Evolutionary conservation across 2,329 filamentous ascomycete species (phyloP), one percentile per base, ranked within the genome.

Genomic region (Cyphellophora attinorum): DNA sequence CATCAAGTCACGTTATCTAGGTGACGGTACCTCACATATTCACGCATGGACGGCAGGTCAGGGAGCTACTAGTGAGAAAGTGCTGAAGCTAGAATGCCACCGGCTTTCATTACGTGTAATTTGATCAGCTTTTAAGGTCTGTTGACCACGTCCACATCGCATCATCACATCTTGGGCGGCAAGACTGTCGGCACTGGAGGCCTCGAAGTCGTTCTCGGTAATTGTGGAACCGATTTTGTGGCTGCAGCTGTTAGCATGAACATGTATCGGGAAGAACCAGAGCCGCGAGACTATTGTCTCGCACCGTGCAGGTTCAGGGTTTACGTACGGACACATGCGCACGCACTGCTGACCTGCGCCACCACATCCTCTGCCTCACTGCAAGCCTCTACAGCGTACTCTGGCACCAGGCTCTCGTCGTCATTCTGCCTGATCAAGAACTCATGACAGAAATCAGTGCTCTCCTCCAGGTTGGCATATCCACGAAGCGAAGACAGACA

Each of bases 291-390:
- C n/a, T n/a, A n/a, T n/a, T n/a, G n/a, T n/a, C n/a, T n/a, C n/a
- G n/a, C n/a, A n/a, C n/a, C n/a, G n/a, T n/a, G n/a, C n/a, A n/a
- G n/a, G n/a, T n/a, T n/a, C n/a, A n/a, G n/a, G n/a, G n/a, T n/a
- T 12, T 18, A n/a, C 5, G 32, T 34, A 14, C 19, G 32, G 11
- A 34, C 32, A 17, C 32, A 34, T 11, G 32, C 32, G 12, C 32
- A 34, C 12, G 32, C 32, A 34, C 32, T 34, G 32, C 32, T 34
- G 19, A 34, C 32, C 6, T 28, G 32, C 12, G 32, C 32, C 11
- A 34, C 17, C 5, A 34, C 19, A 15, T 31, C 29, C 8, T 31
- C 29, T 5, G 5, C 13, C 5, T 19, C 18, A 5, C 18, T 15
- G 12, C 32, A 34, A 4, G 32, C 32, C 21, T 34, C 19, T 5